These are phyloP conservation scores for Euphrasia confusa DNA, from an alignment of 257 asterid genomes.

Conservation along the genomic window DNA sequence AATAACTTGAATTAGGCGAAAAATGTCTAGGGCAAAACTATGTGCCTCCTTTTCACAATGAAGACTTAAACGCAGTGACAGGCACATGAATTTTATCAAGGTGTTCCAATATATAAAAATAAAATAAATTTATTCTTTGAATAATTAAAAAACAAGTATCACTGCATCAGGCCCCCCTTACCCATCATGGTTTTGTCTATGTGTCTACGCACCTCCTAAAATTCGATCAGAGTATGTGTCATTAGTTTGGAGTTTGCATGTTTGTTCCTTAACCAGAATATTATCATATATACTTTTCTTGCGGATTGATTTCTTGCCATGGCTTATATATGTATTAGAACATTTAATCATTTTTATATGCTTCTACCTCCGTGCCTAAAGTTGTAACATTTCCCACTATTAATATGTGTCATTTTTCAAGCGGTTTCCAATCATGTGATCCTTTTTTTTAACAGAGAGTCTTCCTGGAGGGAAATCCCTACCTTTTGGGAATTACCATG, in stretches of 20 bases:
- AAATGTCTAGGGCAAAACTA: not conserved
- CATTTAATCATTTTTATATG: constrained; percentile 3
- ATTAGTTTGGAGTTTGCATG: not conserved
- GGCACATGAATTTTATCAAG: not conserved
- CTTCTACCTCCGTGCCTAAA: constrained; percentile 1
- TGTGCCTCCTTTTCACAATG: not conserved
- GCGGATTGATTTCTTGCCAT: no score
- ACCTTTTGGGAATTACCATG: constrained; percentile 83
- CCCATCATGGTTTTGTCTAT: no score
- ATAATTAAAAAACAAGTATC: no score
- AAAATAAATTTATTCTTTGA: no score
- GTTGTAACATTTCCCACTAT: not conserved
- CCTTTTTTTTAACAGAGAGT: constrained; percentile 69
- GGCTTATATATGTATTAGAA: not conserved
- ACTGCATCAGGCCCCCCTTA: no score
- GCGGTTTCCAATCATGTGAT: constrained; percentile 27
- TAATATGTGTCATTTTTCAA: constrained; percentile 18
- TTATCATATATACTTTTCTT: not conserved
- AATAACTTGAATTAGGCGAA: constrained; percentile 1
- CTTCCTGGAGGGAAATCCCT: constrained; percentile 95
- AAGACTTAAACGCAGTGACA: not conserved
- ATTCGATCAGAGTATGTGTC: not conserved
- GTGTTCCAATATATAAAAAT: not conserved
- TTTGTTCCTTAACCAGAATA: constrained; percentile 6
- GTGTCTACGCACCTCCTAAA: not conserved